Percentiles rank a stretch among this genome's conserved stretches.
These are phyloP conservation scores for Aspergillus arachidicola DNA, from an alignment of 2,329 filamentous ascomycete species.

Conservation along the genomic window DNA sequence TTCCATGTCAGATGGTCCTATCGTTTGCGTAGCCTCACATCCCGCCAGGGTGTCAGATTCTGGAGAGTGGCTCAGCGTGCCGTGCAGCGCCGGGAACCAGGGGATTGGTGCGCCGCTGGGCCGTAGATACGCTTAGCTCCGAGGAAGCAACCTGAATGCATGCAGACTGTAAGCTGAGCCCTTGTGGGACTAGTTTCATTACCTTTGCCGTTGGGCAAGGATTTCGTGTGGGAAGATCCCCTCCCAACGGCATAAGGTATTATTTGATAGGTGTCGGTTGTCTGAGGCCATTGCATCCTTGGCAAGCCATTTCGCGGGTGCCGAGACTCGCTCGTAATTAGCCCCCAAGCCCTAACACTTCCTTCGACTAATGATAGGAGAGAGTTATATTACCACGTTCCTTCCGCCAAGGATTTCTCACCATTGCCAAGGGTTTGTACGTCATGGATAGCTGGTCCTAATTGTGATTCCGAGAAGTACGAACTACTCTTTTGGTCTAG, in stretches of 20 bases:
- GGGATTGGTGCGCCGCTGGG: background rate
- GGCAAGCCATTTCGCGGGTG: background rate
- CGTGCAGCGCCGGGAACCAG: background rate
- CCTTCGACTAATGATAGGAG: background rate
- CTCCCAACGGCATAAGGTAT: too few relatives aligned
- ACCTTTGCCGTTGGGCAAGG: background rate
- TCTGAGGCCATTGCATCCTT: background rate
- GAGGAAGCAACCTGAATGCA: background rate
- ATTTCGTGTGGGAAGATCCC: too few relatives aligned
- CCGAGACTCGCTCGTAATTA: background rate
- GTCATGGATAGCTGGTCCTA: constrained; percentile 3
- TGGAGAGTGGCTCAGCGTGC: background rate
- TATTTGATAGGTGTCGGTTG: background rate
- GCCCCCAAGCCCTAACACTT: background rate
- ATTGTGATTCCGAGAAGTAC: background rate
- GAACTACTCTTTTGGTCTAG: constrained; percentile 9
- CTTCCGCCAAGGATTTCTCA: constrained; percentile 15
- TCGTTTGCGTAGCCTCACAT: background rate
- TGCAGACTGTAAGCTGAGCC: background rate
- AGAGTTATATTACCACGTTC: background rate
- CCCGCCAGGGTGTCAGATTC: background rate
- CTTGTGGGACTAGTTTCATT: background rate
- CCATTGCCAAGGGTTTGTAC: constrained; percentile 13
- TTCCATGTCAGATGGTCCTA: background rate
- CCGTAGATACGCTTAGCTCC: background rate